Evolutionary conservation across 805 yeast species (phyloP), one percentile per base, ranked within the genome.

Genomic region (Candida tibetensis): DNA sequence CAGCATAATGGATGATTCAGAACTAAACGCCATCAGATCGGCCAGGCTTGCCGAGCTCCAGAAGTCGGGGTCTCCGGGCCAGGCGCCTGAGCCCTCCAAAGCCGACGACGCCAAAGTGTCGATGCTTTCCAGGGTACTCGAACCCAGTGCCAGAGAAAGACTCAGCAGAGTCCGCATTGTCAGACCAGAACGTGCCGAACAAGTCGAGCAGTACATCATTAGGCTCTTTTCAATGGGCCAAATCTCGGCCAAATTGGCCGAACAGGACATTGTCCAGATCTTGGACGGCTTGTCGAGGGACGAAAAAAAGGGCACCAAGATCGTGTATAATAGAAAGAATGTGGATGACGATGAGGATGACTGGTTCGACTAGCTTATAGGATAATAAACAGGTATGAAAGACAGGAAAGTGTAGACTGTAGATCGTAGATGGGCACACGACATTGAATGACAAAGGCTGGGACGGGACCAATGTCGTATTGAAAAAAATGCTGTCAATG

Each of bases 1-100:
- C 27, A 9, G 7, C 17, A 16, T 19, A 10, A 88, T 89, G 96
- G 96, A 87, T 52, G 91, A 88, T 57, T 63, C 80, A 16, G 99
- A 91, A 61, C 69, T 91, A 42, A 80, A 82, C 49, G 96, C 96
- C 22, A 85, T 91, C 46, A 77, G 98, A 51, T 88, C 87, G 31
- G 97, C 97, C n/a, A 77, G 98, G 48, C 63, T 91, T 50, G 82
- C 83, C 17, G 96, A 91, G 61, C 68, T 91, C 45, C 95, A 85
- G 58, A 70, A 74, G 44, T 13, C 35, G 37, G 43, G 34, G 3
- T 7, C 28, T 37, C 2, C 52, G 32, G 16, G 28, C 48, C 31
- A 26, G 23, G 16, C 16, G 21, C 29, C 34, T 33, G 44, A 21
- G 17, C 43, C 33, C 17, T 16, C 27, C 39, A 44, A 38, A 16